Evolutionary conservation across 257 asterid species (phyloP), one percentile per base, ranked within the genome.

Genomic region (Solanum peruvianum): DNA sequence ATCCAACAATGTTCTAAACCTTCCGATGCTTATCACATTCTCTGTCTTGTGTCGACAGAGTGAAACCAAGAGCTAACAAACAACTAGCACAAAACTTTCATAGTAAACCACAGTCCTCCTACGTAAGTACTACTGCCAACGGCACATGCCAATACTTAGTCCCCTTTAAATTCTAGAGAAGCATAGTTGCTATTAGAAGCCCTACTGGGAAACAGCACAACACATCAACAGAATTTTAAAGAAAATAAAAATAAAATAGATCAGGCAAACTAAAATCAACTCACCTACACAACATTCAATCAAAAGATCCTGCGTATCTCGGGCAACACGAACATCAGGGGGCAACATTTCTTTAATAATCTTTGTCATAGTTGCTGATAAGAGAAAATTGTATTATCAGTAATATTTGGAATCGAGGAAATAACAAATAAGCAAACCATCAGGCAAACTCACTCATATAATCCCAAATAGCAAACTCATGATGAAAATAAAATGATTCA

Each of bases 281-380:
- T 84, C 85, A 95, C 99, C 99, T 90, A 97, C 98, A 87, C 99
- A 97, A 82, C 99, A 97, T 90, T 97, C 98, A 67, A 97, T 95
- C 89, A 97, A 76, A 89, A 97, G 99, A 93, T 97, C 99, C 89
- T 97, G 99, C 37, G 98, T 90, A 90, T 97, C 99, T 91, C 99
- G 90, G 39, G 99, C 99, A 76, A 97, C 98, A 76, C 99, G 99
- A 58, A 97, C 99, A 92, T 97, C 99, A 27, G 98, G 98, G 41
- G 99, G 99, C 73, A 97, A 92, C 99, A 97, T 95, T 94, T 97
- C 94, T 88, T 92, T 91, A 70, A 91, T 91, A 37, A 91, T 91
- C 86, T 91, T 91, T 69, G 93, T 91, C 93, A 91, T 91, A 35
- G 93, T 87, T 58, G 93, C 93, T 91, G 91, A 29, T 45, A 66